Evolutionary conservation across 208 protist species (phyloP), one percentile per base, ranked within the genome.

Genomic region (Crithidia acanthocephali): DNA sequence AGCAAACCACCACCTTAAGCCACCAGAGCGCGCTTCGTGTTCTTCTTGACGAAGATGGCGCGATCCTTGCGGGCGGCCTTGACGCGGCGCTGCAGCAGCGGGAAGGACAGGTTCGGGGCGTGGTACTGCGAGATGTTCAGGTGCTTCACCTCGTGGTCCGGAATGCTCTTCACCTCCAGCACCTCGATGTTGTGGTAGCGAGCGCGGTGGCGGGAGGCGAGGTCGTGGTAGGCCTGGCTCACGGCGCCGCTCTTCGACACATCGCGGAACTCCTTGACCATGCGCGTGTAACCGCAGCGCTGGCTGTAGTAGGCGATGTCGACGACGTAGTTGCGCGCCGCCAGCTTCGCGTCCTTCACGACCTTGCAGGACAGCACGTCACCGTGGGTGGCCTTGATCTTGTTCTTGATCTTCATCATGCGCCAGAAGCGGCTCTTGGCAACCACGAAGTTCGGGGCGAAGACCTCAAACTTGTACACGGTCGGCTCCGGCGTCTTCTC

Each of bases 191-290:
- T 95, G 77, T 86, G 74, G 77, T 93, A 94, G 60, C 97, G 90
- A 66, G 94, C 97, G 55, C 97, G 95, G 86, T 99, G 98, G 81
- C 98, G 97, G 75, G 95, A 97, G 71, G 98, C 98, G 83, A 99
- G 97, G 63, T 99, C 98, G 73, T 93, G 85, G 90, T 98, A 99
- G 76, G 99, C 94, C 88, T 99, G 93, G 57, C 97, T 90, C 62
- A 99, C 96, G 73, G 98, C 99, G 58, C 93, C 97, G 65, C 85
- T 83, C 73, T 98, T 91, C 74, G 93, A 95, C 27, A 96, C 90
- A 62, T 99, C 99, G 74, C 99, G 95, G 95, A 98, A 99, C 90
- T 99, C 99, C 92, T 99, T 99, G 89, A 99, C 98, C 93, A 99
- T 99, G 95, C 99, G 99, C 76, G 99, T 98, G 70, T 98, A 98